Base-by-base conservation (phyloP, 805 yeast genomes). In the Saccharomycopsis amapae region DNA sequence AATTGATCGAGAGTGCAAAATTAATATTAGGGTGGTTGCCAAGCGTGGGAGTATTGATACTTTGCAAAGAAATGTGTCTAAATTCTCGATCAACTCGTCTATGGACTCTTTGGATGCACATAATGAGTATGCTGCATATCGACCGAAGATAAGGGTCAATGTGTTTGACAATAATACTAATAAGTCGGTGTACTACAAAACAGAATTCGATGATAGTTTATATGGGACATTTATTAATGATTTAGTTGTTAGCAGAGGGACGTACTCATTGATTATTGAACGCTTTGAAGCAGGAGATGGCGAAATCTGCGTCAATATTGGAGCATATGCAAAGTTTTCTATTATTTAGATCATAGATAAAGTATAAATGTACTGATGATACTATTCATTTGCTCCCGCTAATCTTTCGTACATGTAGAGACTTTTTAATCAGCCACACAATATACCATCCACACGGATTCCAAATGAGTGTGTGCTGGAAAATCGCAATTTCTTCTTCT, bases 281-380 rank as follows among this genome's bases (percentile, higher is more conserved):
- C 54, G 79, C 33, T 70, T 74, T 47, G 79, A 74, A 49, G 53
- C 57, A 4, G 79, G 79, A 0, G 42, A 51, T 3, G 79, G 75
- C 5, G 52, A 50, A 2, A 54, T 69, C 19, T 49, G 60, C 5
- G 63, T 73, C 1, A 65, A 63, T 13, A 56, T 69, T 28, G 79
- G 76, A 3, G 55, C 65, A 23, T 54, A 56, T 40, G 36, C n/a
- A 20, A 15, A 30, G 9, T 30, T 31, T 42, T 20, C 24, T 12
- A 35, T 9, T 30, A 33, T 22, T 3, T 15, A 23, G 26, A 13
- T 7, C 5, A 2, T n/a, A n/a, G n/a, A 7, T 20, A 25, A 10
- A 17, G n/a, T 17, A 38, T 38, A 38, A 9, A 15, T 19, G 18
- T 24, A 2, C 13, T 24, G 13, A 26, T 19, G 26, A 17, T 18